A percentile compares a stretch with the other conserved stretches of the same genome.
Conservation (phyloP, 768 basidiomycete genomes). For the Lentinula raphanica region DNA sequence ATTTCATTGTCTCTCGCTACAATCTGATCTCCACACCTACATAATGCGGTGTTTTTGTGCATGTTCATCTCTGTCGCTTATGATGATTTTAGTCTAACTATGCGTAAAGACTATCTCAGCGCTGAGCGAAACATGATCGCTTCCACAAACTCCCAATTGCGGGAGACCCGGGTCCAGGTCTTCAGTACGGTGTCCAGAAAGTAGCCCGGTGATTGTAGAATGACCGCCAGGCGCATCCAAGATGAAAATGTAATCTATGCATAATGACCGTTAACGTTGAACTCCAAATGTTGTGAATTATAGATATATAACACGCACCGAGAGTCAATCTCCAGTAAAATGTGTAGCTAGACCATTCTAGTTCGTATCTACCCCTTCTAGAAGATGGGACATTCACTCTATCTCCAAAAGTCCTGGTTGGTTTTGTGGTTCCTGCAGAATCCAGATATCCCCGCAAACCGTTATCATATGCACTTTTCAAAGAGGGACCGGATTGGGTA, state of each 20-base stretch:
- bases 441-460: constrained; percentile 30
- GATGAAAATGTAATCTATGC: constrained; percentile 86
- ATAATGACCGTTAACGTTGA: constrained; percentile 7
- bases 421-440: constrained; percentile 12
- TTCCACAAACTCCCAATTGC: constrained; percentile 70
- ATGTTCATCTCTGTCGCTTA: background rate
- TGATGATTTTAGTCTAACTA: constrained; percentile 3
- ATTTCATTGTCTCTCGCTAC: background rate
- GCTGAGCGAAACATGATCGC: constrained; percentile 81
- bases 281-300: background rate
- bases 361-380: constrained; percentile 60
- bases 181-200: constrained; percentile 53
- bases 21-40: background rate
- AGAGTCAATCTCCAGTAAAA: constrained; percentile 80
- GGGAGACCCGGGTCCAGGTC: constrained; percentile 74
- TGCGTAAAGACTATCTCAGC: constrained; percentile 43
- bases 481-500: constrained; percentile 22
- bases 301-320: constrained; percentile 38
- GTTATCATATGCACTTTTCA: constrained; percentile 67
- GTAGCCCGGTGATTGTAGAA: constrained; percentile 45
- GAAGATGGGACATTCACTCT: constrained; percentile 34
- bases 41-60: background rate
- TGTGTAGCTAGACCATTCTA: constrained; percentile 86
- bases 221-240: constrained; percentile 36
- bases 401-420: constrained; percentile 44